Percentiles rank a stretch among this genome's conserved stretches.
These are phyloP conservation scores for Chloroidium sp. DNA, from an alignment of 163 green algal genomes.

Conservation along the genomic window DNA sequence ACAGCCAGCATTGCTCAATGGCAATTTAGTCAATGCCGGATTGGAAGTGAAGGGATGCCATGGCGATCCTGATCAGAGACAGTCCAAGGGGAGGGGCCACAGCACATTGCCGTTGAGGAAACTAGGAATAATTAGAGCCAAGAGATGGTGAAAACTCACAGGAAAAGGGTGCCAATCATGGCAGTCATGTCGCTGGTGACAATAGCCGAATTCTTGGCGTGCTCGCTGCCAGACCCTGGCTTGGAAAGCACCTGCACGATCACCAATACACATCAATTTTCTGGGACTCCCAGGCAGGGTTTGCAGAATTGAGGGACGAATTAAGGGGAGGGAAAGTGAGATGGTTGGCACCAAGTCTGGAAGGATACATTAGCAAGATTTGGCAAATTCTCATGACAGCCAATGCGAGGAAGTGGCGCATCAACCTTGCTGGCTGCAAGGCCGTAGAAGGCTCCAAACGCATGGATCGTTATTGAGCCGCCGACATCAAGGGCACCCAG, in stretches of 20 bases:
- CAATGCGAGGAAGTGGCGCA: neutral
- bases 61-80: too few species aligned
- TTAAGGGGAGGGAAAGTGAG: too few species aligned
- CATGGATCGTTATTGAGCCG: slow-evolving; percentile 58
- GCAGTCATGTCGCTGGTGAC: slow-evolving; percentile 22
- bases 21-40: too few species aligned
- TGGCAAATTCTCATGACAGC: neutral
- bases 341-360: too few species aligned
- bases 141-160: neutral
- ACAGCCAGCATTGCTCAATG: too few species aligned
- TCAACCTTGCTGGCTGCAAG: slow-evolving; percentile 12
- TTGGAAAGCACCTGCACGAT: slow-evolving; percentile 9
- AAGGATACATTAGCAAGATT: too few species aligned
- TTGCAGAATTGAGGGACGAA: too few species aligned
- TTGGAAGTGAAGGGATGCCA: too few species aligned
- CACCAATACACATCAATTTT: neutral
- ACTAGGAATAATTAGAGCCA: too few species aligned
- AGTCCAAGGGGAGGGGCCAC: too few species aligned
- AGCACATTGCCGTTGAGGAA: too few species aligned
- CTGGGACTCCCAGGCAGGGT: neutral
- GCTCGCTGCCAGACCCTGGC: slow-evolving; percentile 1
- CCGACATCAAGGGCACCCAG: slow-evolving; percentile 37
- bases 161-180: slow-evolving; percentile 51
- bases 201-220: slow-evolving; percentile 38
- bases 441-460: slow-evolving; percentile 44